Percentiles rank a stretch among this genome's conserved stretches.
These are phyloP conservation scores for Bretschneidera sinensis DNA, from an alignment of 345 rosid genomes.

Conservation along the genomic window DNA sequence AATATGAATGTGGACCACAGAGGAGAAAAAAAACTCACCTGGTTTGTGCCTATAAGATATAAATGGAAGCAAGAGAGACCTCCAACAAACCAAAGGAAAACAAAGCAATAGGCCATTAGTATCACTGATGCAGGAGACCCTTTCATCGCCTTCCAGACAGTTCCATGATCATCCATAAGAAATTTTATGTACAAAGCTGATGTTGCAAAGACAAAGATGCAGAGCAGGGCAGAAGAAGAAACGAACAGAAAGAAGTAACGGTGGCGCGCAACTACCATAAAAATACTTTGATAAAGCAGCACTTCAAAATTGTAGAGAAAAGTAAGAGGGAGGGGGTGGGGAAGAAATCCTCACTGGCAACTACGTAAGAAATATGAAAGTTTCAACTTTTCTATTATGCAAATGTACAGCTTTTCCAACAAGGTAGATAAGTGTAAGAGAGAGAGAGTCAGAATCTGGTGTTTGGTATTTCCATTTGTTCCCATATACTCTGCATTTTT, in stretches of 20 bases:
- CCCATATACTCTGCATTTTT: no score
- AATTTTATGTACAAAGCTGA: conserved; percentile 45
- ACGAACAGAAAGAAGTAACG: conserved; percentile 51
- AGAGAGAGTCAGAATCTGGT: not conserved
- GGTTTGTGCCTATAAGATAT: conserved; percentile 50
- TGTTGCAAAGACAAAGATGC: conserved; percentile 43
- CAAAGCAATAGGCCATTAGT: conserved; percentile 44
- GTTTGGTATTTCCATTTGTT: no score
- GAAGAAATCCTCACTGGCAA: no score
- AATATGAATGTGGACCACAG: not conserved
- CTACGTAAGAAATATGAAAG: no score
- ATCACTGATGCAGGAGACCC: conserved; percentile 41
- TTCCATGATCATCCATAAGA: conserved; percentile 32
- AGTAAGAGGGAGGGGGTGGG: not conserved
- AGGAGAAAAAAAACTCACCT: conserved; percentile 26
- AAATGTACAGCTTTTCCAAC: not conserved
- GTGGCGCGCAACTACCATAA: conserved; percentile 40
- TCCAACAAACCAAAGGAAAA: conserved; percentile 55
- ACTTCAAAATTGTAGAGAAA: not conserved
- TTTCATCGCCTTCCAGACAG: conserved; percentile 46
- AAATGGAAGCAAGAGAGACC: conserved; percentile 56
- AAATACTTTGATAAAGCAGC: not conserved
- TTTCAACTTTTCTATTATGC: no score
- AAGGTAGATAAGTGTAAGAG: not conserved
- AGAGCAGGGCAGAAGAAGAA: conserved; percentile 48